Percentiles rank a stretch among this genome's conserved stretches.
Evolutionary conservation across 129 eudicot genomes (phyloP).

Genomic region (Tagetes patula): DNA sequence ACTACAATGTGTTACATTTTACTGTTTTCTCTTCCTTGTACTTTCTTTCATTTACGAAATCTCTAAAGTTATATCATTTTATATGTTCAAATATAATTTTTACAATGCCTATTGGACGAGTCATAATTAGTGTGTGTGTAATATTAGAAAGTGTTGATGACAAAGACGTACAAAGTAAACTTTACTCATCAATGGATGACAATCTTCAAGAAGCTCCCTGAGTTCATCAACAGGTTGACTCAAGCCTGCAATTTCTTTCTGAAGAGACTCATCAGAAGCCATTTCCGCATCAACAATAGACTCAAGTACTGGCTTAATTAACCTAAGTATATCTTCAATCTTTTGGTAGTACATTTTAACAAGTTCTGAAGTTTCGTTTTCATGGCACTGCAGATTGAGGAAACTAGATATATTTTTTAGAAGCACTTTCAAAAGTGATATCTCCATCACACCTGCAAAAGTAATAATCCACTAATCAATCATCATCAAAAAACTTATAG

Average conservation of each 20-base stretch:
- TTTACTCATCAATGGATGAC: constrained; percentile 84
- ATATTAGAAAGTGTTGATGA: neutral
- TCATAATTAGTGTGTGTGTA: neutral
- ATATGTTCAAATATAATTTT: neutral
- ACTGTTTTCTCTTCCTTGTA: neutral
- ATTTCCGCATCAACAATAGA: constrained; percentile 51
- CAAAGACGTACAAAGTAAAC: constrained; percentile 72
- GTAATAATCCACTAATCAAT: constrained; percentile 15
- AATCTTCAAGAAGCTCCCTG: constrained; percentile 62
- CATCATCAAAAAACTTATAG: constrained; percentile 13
- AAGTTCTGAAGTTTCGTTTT: constrained; percentile 48
- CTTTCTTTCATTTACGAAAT: neutral
- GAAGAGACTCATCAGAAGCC: constrained; percentile 62
- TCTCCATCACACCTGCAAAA: constrained; percentile 76
- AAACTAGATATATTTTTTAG: constrained; percentile 62
- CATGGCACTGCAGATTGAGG: constrained; percentile 51
- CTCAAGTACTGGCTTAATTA: constrained; percentile 70
- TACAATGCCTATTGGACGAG: neutral
- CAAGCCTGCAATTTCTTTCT: constrained; percentile 53
- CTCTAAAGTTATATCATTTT: neutral
- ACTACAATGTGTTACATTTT: neutral
- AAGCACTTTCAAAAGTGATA: constrained; percentile 64
- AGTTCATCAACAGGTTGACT: constrained; percentile 60
- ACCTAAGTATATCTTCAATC: constrained; percentile 66
- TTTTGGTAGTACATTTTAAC: constrained; percentile 59